These are phyloP conservation scores for Boletellus emodensis DNA, from an alignment of 768 basidiomycete genomes.

Conservation along the genomic window DNA sequence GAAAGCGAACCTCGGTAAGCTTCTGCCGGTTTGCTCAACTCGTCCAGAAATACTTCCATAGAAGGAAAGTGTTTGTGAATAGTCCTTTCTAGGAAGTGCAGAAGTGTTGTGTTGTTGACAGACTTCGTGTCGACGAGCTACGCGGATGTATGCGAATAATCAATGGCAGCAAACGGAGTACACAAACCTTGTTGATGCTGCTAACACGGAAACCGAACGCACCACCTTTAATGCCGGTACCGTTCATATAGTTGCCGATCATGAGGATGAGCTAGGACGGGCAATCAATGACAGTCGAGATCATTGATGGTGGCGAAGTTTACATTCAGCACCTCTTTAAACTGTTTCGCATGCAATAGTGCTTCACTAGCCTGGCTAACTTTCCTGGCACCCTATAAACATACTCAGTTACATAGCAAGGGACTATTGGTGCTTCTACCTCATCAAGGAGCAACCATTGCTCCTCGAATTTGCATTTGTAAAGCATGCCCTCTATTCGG, in stretches of 20 bases:
- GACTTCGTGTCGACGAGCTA: conserved; percentile 98
- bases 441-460: conserved; percentile 78
- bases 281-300: conserved; percentile 2
- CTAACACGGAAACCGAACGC: conserved; percentile 96
- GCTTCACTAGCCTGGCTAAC: conserved; percentile 77
- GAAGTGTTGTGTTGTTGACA: conserved; percentile 85
- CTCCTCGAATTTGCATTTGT: conserved; percentile 84
- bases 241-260: conserved; percentile 98
- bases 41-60: conserved; percentile 85
- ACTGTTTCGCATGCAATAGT: conserved; percentile 75
- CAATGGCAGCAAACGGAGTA: neutral
- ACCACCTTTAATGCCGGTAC: conserved; percentile 91
- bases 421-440: conserved; percentile 33
- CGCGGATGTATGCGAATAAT: conserved; percentile 1
- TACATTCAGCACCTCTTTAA: conserved; percentile 88
- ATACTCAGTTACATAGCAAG: conserved; percentile 6
- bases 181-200: conserved; percentile 88
- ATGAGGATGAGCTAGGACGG: conserved; percentile 73
- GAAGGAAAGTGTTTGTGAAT: conserved; percentile 83
- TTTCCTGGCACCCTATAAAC: conserved; percentile 67
- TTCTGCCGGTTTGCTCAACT: conserved; percentile 84
- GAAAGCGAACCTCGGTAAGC: conserved; percentile 74
- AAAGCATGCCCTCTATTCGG: conserved; percentile 94
- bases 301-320: conserved; percentile 18
- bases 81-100: conserved; percentile 91